A percentile compares a stretch with the other conserved stretches of the same genome.
Conservation (phyloP, 345 rosid genomes). For the Anastatica hierochuntica region DNA sequence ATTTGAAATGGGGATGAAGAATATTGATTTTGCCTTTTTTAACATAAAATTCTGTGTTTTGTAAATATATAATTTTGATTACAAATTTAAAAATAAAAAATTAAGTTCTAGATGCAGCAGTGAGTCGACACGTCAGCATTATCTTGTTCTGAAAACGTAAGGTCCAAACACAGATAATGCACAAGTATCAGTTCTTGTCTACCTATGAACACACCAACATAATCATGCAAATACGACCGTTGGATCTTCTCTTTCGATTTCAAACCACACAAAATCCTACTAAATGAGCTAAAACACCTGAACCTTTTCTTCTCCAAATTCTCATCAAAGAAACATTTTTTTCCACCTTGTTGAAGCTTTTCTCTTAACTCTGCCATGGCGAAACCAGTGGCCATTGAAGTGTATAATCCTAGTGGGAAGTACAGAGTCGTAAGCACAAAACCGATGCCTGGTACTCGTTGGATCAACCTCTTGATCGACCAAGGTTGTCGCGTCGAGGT, state of each 20-base stretch:
- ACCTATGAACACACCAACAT: not conserved
- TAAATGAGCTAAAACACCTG: slow-evolving; percentile 5
- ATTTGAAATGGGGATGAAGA: slow-evolving; percentile 11
- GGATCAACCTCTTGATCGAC: slow-evolving; percentile 87
- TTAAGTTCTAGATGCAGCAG: slow-evolving; percentile 5
- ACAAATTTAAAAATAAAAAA: not conserved
- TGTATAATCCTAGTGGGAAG: slow-evolving; percentile 82
- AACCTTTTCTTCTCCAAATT: not conserved
- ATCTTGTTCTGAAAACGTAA: slow-evolving; percentile 21
- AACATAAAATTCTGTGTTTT: slow-evolving; percentile 1
- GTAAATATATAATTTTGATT: slow-evolving; percentile 14
- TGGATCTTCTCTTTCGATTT: slow-evolving; percentile 16
- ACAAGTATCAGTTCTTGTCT: slow-evolving; percentile 4
- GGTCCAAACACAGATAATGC: slow-evolving; percentile 21
- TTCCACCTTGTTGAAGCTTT: too few relatives aligned
- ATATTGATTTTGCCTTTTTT: slow-evolving; percentile 1
- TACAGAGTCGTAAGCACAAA: slow-evolving; percentile 94
- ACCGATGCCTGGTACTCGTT: slow-evolving; percentile 97
- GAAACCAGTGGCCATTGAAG: slow-evolving; percentile 60
- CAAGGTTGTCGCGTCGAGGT: slow-evolving; percentile 96
- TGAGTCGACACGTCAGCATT: slow-evolving; percentile 33
- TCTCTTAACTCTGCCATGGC: too few relatives aligned
- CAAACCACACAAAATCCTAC: slow-evolving; percentile 14
- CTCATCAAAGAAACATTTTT: too few relatives aligned
- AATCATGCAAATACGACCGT: slow-evolving; percentile 19